Percentiles rank a stretch among this genome's conserved stretches.
phyloP scores from a whole-genome alignment of 345 rosid species.

The Populus deltoides region DNA sequence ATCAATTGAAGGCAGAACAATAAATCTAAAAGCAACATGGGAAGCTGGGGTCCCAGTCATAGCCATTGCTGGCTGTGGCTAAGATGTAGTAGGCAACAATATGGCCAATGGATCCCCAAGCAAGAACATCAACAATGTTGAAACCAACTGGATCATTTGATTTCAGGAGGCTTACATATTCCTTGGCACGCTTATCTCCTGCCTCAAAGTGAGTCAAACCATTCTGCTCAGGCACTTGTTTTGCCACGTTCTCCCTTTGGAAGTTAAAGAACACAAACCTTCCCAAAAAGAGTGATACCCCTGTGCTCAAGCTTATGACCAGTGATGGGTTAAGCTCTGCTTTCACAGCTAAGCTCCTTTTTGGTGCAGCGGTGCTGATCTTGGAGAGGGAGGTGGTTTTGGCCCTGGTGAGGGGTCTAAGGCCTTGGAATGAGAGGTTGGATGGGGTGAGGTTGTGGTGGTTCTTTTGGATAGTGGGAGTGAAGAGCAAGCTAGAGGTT shows the following conservation, averaged over 20 bases:
- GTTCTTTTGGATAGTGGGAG: conserved; percentile 37
- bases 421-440: conserved; percentile 49
- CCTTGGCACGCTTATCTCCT: conserved; percentile 87
- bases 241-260: conserved; percentile 95
- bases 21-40: conserved; percentile 9
- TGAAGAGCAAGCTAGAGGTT: conserved; percentile 31
- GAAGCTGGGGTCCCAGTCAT: conserved; percentile 36
- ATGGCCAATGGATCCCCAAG: conserved; percentile 99
- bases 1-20: background rate
- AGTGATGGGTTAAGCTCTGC: conserved; percentile 74
- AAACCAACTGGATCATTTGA: conserved; percentile 97
- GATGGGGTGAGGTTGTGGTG: conserved; percentile 28
- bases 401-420: conserved; percentile 24
- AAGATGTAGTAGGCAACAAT: conserved; percentile 94
- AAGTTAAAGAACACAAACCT: conserved; percentile 98
- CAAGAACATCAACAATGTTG: conserved; percentile 94
- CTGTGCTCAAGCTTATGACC: conserved; percentile 95
- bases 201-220: conserved; percentile 94
- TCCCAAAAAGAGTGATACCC: conserved; percentile 87
- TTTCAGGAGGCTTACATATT: conserved; percentile 83
- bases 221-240: conserved; percentile 97
- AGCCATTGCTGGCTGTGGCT: conserved; percentile 95
- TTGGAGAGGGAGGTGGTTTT: conserved; percentile 16
- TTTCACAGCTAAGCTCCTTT: conserved; percentile 38
- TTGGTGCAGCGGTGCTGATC: conserved; percentile 13